These are phyloP conservation scores for Colletotrichum lentis DNA, from an alignment of 2,329 filamentous ascomycete genomes.

Conservation along the genomic window DNA sequence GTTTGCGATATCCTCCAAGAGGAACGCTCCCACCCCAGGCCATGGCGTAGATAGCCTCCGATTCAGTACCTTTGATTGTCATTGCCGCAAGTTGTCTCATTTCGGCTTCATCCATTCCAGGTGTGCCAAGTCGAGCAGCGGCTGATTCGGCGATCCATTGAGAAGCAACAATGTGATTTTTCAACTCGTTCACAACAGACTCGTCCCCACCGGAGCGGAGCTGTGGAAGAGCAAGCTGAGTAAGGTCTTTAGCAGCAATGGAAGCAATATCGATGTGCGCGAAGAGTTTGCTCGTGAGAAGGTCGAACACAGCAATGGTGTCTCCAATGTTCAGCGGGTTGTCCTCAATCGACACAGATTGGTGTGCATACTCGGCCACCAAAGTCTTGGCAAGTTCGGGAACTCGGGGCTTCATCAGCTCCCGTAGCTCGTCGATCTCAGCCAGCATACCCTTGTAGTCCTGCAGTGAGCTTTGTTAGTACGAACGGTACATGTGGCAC, in stretches of 20 bases:
- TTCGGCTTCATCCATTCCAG: conserved; percentile 36
- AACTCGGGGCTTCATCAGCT: conserved; percentile 1
- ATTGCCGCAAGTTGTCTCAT: conserved; percentile 29
- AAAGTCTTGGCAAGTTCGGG: conserved; percentile 25
- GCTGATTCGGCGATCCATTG: conserved; percentile 39
- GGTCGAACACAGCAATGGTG: conserved; percentile 28
- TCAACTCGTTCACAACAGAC: conserved; percentile 33
- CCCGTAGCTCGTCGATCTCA: conserved; percentile 28
- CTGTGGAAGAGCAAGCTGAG: background rate
- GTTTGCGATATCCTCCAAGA: conserved; percentile 37
- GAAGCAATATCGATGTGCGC: conserved; percentile 9
- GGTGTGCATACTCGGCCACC: conserved; percentile 39
- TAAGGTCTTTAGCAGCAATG: conserved; percentile 16
- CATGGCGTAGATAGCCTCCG: conserved; percentile 26
- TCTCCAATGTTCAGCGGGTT: conserved; percentile 36
- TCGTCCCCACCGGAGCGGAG: background rate
- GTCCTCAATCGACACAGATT: conserved; percentile 40
- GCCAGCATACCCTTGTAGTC: conserved; percentile 10
- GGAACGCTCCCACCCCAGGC: conserved; percentile 35
- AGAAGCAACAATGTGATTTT: conserved; percentile 41
- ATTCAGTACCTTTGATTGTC: conserved; percentile 34
- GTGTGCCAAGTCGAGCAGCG: conserved; percentile 25
- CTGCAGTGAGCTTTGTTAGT: too few species aligned
- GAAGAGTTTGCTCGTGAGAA: conserved; percentile 3
- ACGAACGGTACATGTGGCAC: too few species aligned